These are phyloP conservation scores for Alternaria viburni DNA, from an alignment of 2,329 filamentous ascomycete species.

Conservation along the genomic window DNA sequence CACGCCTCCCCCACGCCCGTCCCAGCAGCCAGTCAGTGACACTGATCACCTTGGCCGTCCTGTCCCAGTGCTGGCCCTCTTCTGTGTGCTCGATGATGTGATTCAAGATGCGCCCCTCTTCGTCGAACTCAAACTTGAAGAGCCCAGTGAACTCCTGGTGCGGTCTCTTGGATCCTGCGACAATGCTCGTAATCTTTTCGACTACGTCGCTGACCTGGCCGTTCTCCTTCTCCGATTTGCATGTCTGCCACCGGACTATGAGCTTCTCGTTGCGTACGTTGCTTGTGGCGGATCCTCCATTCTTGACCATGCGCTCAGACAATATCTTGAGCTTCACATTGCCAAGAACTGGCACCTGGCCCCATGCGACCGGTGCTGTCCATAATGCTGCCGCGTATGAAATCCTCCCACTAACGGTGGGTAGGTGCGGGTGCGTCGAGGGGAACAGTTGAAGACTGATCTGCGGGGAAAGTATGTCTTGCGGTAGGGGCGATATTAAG, in stretches of 20 bases:
- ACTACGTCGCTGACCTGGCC: conserved; percentile 57
- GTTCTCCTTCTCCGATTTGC: conserved; percentile 56
- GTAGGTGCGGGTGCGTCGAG: conserved; percentile 84
- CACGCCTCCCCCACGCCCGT: conserved; percentile 66
- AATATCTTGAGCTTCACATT: conserved; percentile 88
- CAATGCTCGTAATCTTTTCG: conserved; percentile 62
- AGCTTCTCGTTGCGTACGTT: conserved; percentile 72
- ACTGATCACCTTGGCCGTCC: conserved; percentile 83
- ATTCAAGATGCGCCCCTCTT: conserved; percentile 78
- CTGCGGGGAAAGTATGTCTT: conserved; percentile 66
- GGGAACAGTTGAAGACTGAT: conserved; percentile 70
- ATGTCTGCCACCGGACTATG: conserved; percentile 87
- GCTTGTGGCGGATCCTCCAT: conserved; percentile 54
- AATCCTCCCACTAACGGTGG: conserved; percentile 87
- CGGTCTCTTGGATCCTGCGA: conserved; percentile 55
- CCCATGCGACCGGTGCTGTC: conserved; percentile 97
- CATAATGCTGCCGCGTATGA: conserved; percentile 92
- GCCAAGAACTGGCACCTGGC: conserved; percentile 85
- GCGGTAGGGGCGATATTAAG: conserved; percentile 65
- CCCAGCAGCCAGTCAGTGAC: conserved; percentile 95
- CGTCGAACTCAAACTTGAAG: conserved; percentile 95
- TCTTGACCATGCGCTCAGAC: conserved; percentile 81
- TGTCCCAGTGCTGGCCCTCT: conserved; percentile 81
- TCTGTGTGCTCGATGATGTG: conserved; percentile 96
- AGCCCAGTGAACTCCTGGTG: conserved; percentile 82